A percentile compares a stretch with the other conserved stretches of the same genome.
phyloP scores from a whole-genome alignment of 345 rosid genomes.

The Sisymbrium irio region DNA sequence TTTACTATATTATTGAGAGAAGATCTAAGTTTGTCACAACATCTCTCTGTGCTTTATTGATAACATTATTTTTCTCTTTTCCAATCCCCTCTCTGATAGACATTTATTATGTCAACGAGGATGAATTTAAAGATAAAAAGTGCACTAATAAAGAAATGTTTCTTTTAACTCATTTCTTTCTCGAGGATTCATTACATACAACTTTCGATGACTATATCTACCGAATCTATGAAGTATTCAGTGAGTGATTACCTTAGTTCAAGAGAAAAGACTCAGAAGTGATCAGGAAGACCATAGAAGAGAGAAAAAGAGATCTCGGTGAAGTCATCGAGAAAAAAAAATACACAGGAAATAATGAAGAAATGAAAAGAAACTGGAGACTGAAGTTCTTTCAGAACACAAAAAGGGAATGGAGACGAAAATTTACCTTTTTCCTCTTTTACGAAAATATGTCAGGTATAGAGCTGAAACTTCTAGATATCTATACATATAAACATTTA shows the following conservation, averaged over 20 bases:
- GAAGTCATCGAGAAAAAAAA: not conserved
- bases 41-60: too few species aligned
- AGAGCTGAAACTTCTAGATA: conserved; percentile 3
- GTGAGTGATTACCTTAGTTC: conserved; percentile 2
- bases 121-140: not conserved
- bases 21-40: too few species aligned
- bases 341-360: not conserved
- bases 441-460: conserved; percentile 16
- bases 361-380: not conserved
- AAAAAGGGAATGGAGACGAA: not conserved
- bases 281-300: not conserved
- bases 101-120: not conserved
- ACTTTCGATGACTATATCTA: not conserved
- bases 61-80: too few species aligned
- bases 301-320: conserved; percentile 3
- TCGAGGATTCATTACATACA: not conserved
- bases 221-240: not conserved
- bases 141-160: not conserved
- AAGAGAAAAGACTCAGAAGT: not conserved
- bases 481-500: not conserved
- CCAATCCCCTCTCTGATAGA: too few species aligned
- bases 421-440: not conserved
- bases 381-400: not conserved
- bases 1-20: too few species aligned
- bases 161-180: not conserved